Base-by-base conservation (phyloP, 257 asterid species). In the Capsicum baccatum region DNA sequence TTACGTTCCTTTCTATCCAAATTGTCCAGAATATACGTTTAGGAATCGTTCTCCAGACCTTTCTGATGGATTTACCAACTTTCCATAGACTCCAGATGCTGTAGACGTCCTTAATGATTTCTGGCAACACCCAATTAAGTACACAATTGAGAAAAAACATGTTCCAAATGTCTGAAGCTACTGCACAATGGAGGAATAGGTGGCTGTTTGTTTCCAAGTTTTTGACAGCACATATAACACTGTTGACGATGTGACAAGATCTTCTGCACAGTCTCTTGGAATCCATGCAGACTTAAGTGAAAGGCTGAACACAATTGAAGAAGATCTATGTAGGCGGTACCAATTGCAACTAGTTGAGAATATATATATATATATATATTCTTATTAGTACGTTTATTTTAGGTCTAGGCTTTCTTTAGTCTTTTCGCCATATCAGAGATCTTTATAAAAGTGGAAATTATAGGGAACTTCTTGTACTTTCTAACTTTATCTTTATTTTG, bases 41-140 rank as follows among this genome's bases (percentile, higher is more conserved):
- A 69, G 55, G 79, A 69, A 69, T 12, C 33, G 10, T 42, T 69
- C 54, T 69, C 54, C 15, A 16, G 33, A 16, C 70, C 55, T 39
- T 69, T 9, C 50, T 42, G 9, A 39, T 42, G 79, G 55, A 69
- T 16, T 16, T 42, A 69, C 55, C 79, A 69, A 69, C 79, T 69
- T 69, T 42, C 79, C 55, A 42, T 69, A 69, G 79, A 42, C 55
- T n/a, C 79, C 9, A 69, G 35, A 54, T 42, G 16, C 55, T 69
- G 26, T 39, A 68, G 21, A 26, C 52, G 37, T 68, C 76, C 19
- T 37, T 39, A 68, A 37, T 68, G 50, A 21, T 68, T 16, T 68
- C 7, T 68, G 13, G 54, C 3, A 68, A 37, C 54, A 39, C 78
- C 78, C 78, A 68, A 17, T 9, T 16, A 44, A 69, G 55, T 69